Evolutionary conservation across 192 early-diverging fungal genomes (phyloP).

Genomic region (Podila epigama): DNA sequence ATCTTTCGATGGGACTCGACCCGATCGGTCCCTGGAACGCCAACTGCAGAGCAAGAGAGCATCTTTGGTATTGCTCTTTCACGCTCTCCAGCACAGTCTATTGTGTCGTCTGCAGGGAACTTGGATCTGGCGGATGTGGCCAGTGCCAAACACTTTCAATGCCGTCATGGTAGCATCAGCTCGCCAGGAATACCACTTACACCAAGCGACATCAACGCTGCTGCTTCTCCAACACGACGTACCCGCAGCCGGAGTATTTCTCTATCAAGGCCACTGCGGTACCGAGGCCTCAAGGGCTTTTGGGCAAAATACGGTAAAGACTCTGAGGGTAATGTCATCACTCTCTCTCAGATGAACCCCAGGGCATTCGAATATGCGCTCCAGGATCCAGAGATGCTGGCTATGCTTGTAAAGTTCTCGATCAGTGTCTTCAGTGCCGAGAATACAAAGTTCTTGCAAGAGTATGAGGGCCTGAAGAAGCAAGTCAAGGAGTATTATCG

Average conservation of each 20-base stretch:
- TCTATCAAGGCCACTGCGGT: constrained; percentile 2
- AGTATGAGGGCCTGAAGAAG: constrained; percentile 35
- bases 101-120: neutral
- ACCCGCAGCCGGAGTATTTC: neutral
- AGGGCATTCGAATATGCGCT: constrained; percentile 45
- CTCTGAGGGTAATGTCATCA: constrained; percentile 23
- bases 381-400: constrained; percentile 33
- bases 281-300: constrained; percentile 35
- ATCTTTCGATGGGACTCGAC: constrained; percentile 36
- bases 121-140: neutral
- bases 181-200: neutral
- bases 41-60: constrained; percentile 1
- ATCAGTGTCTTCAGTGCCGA: constrained; percentile 41
- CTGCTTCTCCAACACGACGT: neutral
- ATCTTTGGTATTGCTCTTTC: constrained; percentile 8
- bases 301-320: constrained; percentile 40
- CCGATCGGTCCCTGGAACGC: constrained; percentile 12
- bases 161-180: neutral
- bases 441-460: constrained; percentile 44
- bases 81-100: constrained; percentile 2
- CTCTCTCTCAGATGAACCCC: constrained; percentile 32
- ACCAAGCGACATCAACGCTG: neutral
- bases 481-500: constrained; percentile 36
- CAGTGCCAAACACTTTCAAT: neutral
- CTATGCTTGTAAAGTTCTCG: constrained; percentile 28